Conservation (phyloP, 345 rosid genomes). For the Eucalyptus regnans region DNA sequence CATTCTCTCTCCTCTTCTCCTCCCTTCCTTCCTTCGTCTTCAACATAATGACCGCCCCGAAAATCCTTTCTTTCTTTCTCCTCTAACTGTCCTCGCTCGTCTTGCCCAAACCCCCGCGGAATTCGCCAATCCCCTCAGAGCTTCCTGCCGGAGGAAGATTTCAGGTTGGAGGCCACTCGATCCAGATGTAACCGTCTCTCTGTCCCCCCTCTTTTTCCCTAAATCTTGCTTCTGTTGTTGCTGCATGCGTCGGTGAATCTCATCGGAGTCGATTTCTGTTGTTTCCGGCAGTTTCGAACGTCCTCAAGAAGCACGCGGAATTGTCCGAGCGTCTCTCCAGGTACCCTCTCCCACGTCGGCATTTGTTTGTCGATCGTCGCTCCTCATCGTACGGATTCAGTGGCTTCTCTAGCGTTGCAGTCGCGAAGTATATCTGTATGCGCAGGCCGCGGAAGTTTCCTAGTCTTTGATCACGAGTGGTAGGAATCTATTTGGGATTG, state of each 20-base stretch:
- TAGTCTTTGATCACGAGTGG: not conserved
- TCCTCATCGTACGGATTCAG: not conserved
- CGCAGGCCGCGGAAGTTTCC: not conserved
- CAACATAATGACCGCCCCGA: not conserved
- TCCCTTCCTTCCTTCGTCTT: not conserved
- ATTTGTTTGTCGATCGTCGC: not conserved
- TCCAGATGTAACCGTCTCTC: not conserved
- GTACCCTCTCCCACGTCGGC: slow-evolving; percentile 4
- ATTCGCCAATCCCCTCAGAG: not conserved
- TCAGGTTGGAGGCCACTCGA: not conserved
- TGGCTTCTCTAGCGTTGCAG: not conserved
- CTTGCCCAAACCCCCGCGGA: not conserved
- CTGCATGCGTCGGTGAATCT: not conserved
- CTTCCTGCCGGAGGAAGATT: not conserved
- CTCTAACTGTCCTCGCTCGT: not conserved
- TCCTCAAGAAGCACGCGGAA: slow-evolving; percentile 76
- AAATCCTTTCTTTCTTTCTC: not conserved
- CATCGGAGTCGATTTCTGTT: not conserved
- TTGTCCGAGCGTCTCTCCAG: slow-evolving; percentile 74
- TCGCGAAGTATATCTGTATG: not conserved
- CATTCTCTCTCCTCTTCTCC: not conserved
- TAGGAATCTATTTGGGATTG: not conserved
- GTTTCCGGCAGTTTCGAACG: slow-evolving; percentile 47
- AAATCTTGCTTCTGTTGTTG: not conserved
- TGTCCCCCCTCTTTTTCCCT: not conserved